These are phyloP conservation scores for Torulaspora microellipsoides DNA, from an alignment of 805 yeast genomes.

Conservation along the genomic window DNA sequence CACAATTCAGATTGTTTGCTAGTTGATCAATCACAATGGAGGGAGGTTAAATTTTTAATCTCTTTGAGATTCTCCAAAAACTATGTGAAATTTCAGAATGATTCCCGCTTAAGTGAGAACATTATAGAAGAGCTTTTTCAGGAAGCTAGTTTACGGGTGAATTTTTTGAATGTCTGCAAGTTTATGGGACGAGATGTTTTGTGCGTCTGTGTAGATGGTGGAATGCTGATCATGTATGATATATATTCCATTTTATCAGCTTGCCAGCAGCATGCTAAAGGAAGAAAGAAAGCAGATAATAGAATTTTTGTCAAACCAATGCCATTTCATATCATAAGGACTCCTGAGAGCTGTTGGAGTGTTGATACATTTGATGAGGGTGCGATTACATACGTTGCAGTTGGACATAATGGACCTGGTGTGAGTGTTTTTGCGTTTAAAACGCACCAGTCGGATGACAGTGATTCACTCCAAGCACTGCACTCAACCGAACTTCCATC, in stretches of 20 bases:
- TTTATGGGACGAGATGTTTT: constrained; percentile 42
- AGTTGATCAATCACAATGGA: constrained; percentile 2
- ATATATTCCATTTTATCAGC: constrained; percentile 27
- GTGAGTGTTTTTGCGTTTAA: constrained; percentile 16
- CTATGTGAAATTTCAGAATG: constrained; percentile 1
- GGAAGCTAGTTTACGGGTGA: constrained; percentile 43
- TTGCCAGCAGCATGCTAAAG: background rate
- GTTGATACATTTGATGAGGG: constrained; percentile 16
- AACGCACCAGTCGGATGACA: background rate
- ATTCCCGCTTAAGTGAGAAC: background rate
- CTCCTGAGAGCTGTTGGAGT: constrained; percentile 24
- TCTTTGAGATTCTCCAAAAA: background rate
- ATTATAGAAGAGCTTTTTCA: constrained; percentile 1
- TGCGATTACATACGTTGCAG: constrained; percentile 14
- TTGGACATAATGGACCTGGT: constrained; percentile 24
- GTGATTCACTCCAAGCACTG: constrained; percentile 1
- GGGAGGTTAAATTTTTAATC: background rate
- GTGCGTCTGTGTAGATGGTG: constrained; percentile 52
- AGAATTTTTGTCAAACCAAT: background rate
- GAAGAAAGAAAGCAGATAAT: background rate
- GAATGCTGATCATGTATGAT: constrained; percentile 41
- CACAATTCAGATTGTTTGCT: constrained; percentile 8
- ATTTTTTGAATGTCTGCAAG: constrained; percentile 40
- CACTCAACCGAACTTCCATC: constrained; percentile 12
- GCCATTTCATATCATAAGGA: constrained; percentile 12